These are phyloP conservation scores for Ambrosiella beaveri DNA, from an alignment of 2,329 filamentous ascomycete species.

Conservation along the genomic window DNA sequence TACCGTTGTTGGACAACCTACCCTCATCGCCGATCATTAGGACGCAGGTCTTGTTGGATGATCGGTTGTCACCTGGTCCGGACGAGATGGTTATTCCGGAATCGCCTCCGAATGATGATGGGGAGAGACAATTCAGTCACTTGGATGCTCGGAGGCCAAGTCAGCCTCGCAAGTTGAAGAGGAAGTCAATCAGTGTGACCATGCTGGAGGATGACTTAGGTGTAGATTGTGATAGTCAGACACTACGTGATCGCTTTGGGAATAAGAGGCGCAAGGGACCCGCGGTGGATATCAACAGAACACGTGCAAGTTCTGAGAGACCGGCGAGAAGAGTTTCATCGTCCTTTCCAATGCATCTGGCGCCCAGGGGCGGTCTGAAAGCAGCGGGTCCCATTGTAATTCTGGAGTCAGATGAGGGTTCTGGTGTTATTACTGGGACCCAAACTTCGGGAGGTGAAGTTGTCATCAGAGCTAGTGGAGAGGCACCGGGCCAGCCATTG, in stretches of 20 bases:
- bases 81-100: slow-evolving; percentile 1
- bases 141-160: not conserved
- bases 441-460: slow-evolving; percentile 1
- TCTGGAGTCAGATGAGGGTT: not conserved
- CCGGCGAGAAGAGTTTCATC: not conserved
- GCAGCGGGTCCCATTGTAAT: not conserved
- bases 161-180: not conserved
- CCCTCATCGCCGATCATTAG: not conserved
- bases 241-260: not conserved
- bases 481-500: not conserved
- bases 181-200: slow-evolving; percentile 24
- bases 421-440: slow-evolving; percentile 6
- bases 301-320: not conserved
- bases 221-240: not conserved
- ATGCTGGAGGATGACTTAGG: slow-evolving; percentile 20
- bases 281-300: not conserved
- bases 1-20: not conserved
- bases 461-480: slow-evolving; percentile 4
- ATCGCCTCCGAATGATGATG: not conserved
- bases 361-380: not conserved
- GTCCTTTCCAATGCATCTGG: not conserved
- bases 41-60: not conserved
- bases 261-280: not conserved
- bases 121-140: not conserved
- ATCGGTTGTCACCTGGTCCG: not conserved